Percentiles rank a stretch among this genome's conserved stretches.
Evolutionary conservation across 1,139 yeast species (phyloP).

Genomic region (Magnusiomyces tetraspermus): DNA sequence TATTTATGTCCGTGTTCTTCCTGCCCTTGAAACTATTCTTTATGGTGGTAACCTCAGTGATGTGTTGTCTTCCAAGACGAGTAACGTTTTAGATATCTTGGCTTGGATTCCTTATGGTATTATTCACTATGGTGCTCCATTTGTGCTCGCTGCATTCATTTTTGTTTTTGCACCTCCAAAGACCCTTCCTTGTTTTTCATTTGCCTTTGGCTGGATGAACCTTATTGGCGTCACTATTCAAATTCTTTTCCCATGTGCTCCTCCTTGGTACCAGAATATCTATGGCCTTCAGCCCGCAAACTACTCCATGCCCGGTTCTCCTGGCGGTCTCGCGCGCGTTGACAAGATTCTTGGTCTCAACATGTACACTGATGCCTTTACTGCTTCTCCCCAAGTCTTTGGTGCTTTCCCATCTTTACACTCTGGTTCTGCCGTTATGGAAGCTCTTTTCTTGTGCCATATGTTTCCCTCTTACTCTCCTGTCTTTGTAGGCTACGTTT

Average conservation of each 20-base stretch:
- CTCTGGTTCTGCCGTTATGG: constrained; percentile 90
- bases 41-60: constrained; percentile 91
- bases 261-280: constrained; percentile 92
- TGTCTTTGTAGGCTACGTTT: constrained; percentile 62
- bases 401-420: constrained; percentile 98
- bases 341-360: constrained; percentile 73
- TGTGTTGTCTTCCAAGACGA: constrained; percentile 68
- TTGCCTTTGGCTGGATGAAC: constrained; percentile 97
- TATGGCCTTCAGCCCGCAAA: constrained; percentile 87
- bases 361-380: constrained; percentile 77
- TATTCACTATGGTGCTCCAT: constrained; percentile 83
- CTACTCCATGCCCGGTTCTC: constrained; percentile 86
- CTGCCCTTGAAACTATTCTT: constrained; percentile 87
- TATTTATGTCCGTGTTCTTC: constrained; percentile 80
- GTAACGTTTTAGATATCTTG: constrained; percentile 58
- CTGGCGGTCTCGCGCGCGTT: constrained; percentile 92
- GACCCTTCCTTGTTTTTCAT: constrained; percentile 73
- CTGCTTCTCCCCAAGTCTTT: constrained; percentile 84
- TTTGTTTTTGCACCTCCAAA: constrained; percentile 93
- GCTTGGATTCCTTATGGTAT: constrained; percentile 98
- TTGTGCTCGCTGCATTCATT: constrained; percentile 68
- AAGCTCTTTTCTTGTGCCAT: constrained; percentile 74
- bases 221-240: constrained; percentile 75
- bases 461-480: constrained; percentile 63
- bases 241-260: constrained; percentile 84